phyloP scores from a whole-genome alignment of 2,329 filamentous ascomycete species.

The Ascosphaera aggregata region DNA sequence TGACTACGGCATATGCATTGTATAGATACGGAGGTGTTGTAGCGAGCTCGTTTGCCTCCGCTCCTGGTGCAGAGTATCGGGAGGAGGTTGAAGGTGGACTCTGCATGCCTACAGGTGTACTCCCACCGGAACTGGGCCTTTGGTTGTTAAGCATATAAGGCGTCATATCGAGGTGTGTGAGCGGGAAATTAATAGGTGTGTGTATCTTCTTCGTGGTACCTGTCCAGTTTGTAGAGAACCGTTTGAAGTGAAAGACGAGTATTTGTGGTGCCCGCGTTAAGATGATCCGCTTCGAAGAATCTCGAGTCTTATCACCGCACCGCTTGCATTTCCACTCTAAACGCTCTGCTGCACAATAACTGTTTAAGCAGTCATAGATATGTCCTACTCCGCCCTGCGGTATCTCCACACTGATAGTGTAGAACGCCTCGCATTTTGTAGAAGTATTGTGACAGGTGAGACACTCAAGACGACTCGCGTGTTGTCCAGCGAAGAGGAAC shows the following conservation, averaged over 20 bases:
- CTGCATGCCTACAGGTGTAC: conserved; percentile 41
- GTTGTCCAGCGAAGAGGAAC: conserved; percentile 53
- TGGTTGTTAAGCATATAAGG: conserved; percentile 34
- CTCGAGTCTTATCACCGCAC: conserved; percentile 44
- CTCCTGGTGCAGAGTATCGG: conserved; percentile 1
- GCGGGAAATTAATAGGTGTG: conserved; percentile 51
- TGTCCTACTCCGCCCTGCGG: conserved; percentile 34
- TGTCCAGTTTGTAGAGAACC: conserved; percentile 35
- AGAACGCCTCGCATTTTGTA: conserved; percentile 47
- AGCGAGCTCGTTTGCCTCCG: conserved; percentile 8
- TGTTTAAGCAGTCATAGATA: conserved; percentile 44
- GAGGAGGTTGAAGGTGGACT: conserved; percentile 24
- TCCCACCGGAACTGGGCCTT: conserved; percentile 8
- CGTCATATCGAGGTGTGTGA: conserved; percentile 42
- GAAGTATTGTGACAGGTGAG: conserved; percentile 37
- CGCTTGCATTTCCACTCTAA: conserved; percentile 50
- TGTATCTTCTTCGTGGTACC: conserved; percentile 42
- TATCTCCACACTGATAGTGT: conserved; percentile 48
- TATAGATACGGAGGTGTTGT: conserved; percentile 41
- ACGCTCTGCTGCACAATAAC: conserved; percentile 43
- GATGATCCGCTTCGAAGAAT: conserved; percentile 45
- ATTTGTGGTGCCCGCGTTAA: conserved; percentile 60
- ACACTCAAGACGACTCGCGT: conserved; percentile 37
- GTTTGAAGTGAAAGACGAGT: conserved; percentile 55
- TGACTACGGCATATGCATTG: conserved; percentile 65